Evolutionary conservation across 2,329 filamentous ascomycete genomes (phyloP).

Genomic region (Cercospora sesami): DNA sequence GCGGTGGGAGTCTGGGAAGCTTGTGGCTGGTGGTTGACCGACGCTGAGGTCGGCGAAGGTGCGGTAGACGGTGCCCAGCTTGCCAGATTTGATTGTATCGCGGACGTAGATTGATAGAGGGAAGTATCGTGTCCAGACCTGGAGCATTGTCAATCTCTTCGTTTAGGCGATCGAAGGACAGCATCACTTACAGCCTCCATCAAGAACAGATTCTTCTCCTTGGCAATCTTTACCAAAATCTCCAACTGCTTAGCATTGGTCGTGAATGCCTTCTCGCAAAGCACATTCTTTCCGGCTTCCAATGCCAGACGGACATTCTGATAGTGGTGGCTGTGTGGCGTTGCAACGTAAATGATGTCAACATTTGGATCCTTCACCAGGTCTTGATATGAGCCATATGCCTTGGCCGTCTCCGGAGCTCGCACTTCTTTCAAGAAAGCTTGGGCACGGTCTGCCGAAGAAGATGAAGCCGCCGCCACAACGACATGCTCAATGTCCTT

Average conservation of each 20-base stretch:
- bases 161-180: background rate
- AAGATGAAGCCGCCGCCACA: conserved; percentile 77
- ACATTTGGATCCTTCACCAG: conserved; percentile 76
- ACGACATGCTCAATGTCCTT: conserved; percentile 74
- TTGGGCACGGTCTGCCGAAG: conserved; percentile 66
- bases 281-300: conserved; percentile 79
- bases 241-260: conserved; percentile 76
- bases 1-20: conserved; percentile 64
- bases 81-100: conserved; percentile 60
- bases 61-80: conserved; percentile 58
- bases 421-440: conserved; percentile 71
- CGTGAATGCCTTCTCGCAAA: conserved; percentile 89
- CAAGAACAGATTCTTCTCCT: conserved; percentile 68
- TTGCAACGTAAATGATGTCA: conserved; percentile 86
- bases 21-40: conserved; percentile 60
- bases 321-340: conserved; percentile 90
- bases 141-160: background rate
- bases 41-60: conserved; percentile 61
- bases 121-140: conserved; percentile 85
- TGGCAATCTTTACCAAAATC: conserved; percentile 70
- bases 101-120: conserved; percentile 75
- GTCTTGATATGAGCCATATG: conserved; percentile 80
- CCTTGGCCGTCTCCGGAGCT: conserved; percentile 65
- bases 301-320: conserved; percentile 85
- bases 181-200: conserved; percentile 60